Evolutionary conservation across 108 stramenopile genomes (phyloP).

Genomic region (Schizochytrium sp.): DNA sequence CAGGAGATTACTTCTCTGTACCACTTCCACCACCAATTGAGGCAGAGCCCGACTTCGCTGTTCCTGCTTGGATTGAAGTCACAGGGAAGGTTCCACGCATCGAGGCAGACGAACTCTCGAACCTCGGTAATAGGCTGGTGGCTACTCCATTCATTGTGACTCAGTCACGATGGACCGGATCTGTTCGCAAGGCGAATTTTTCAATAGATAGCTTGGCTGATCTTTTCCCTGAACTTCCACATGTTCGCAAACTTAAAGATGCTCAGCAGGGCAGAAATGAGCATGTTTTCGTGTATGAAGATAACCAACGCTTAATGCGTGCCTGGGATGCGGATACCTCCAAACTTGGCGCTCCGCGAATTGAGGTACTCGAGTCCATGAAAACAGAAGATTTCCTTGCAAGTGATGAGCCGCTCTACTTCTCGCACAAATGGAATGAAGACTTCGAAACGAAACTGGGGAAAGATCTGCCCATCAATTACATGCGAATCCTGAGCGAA

Average conservation of each 20-base stretch:
- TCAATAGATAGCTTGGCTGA: neutral
- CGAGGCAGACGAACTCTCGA: neutral
- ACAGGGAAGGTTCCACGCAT: constrained; percentile 8
- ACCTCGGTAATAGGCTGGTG: neutral
- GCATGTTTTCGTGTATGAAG: constrained; percentile 31
- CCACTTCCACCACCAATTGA: neutral
- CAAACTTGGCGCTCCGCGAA: neutral
- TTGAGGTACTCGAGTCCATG: constrained; percentile 22
- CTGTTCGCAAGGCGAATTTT: neutral
- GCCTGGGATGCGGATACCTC: constrained; percentile 19
- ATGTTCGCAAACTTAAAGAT: neutral
- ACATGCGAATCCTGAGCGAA: neutral
- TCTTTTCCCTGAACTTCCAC: neutral
- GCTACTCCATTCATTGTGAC: neutral
- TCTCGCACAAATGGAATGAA: neutral
- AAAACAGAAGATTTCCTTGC: neutral
- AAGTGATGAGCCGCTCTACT: constrained; percentile 29
- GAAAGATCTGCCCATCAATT: neutral
- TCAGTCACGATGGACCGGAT: neutral
- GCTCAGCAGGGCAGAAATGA: neutral
- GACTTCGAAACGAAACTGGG: neutral
- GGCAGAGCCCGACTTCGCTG: constrained; percentile 19
- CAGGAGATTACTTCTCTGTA: neutral
- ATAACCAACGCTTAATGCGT: constrained; percentile 10
- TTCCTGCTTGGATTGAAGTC: constrained; percentile 53